Evolutionary conservation across 495 filamentous ascomycete species (phyloP), one percentile per base, ranked within the genome.

Genomic region (Neurospora hispaniola): DNA sequence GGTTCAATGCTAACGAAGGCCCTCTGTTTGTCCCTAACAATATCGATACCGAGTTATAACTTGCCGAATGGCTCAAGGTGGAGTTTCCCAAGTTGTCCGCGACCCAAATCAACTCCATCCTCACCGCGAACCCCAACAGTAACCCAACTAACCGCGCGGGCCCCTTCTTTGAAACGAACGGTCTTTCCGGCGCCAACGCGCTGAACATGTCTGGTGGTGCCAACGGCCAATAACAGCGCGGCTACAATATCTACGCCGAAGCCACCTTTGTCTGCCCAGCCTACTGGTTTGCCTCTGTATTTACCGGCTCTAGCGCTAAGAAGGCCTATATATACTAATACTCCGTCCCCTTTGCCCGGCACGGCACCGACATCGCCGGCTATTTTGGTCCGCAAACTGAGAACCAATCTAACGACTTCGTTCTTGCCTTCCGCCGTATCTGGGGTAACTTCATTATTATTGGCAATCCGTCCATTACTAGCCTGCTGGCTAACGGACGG

Each of bases 281-380:
- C 1, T 87, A 90, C 77, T 92, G 88, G 89, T 81, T 91, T 43
- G 88, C 87, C 10, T 84, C 87, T 40, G 89, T 88, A 18, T 91
- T 88, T 76, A 71, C 74, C 4, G 20, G 43, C 46, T 69, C 74
- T 44, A 78, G 42, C 42, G 14, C 42, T 14, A 42, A 81, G 35
- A 74, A 80, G 20, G 80, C 82, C 27, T 91, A 83, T 81, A 85
- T 87, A 44, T 91, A 90, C 74, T 86, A 91, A 78, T 91, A 88
- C 78, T 88, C 85, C n/a, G 85, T 89, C 1, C 85, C 86, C 0
- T 83, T 86, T 27, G 86, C 88, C 18, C 84, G 78, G n/a, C 89
- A 91, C 80, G 86, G 84, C 54, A 77, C 82, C 23, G 90, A 92
- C 69, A 71, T 89, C 14, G 62, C 73, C 14, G 84, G 79, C 3